Base-by-base conservation (phyloP, 345 rosid genomes). In the Sonneratia alba region DNA sequence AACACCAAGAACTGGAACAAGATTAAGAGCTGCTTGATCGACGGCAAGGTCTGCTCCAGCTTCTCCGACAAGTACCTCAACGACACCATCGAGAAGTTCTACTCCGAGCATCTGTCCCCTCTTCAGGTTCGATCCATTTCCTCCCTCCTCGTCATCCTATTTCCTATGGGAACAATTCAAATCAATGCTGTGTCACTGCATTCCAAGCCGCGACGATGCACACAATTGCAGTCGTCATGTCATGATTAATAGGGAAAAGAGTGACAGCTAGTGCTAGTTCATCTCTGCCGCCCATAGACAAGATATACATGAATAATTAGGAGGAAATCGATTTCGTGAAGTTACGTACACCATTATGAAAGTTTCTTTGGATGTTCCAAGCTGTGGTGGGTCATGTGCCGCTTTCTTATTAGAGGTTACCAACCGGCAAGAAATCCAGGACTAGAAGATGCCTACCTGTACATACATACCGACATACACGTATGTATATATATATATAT, bases 21-120 rank as follows among this genome's bases (percentile, higher is more conserved):
- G 73, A 73, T 81, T 42, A 75, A 55, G 70, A 78, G 77, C 71
- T 81, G 82, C 69, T 16, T 79, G 65, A 45, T 74, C 65, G 76
- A 73, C 43, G 22, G 74, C 55, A 69, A 77, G 48, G 67, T 79
- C 55, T 81, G 85, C 65, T 55, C 74, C 37, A 57, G 51, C 40
- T 73, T 73, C 66, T 43, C 36, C 3, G 71, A 67, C 3, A 61
- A 71, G 67, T 76, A 73, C 72, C 16, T 70, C 72, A 67, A 16
- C 36, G 77, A 79, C 42, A 70, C 72, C 22, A 32, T 73, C 13
- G 72, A 66, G 66, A 61, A 67, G 77, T 76, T 79, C 53, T 73
- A 74, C 53, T n/a, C 73, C 65, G 70, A 57, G 66, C 69, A 73
- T 34, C 55, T 79, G 36, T 56, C 77, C 12, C 51, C 82, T 1